phyloP scores from a whole-genome alignment of 257 asterid species.

The Solanum lycopersicoides region DNA sequence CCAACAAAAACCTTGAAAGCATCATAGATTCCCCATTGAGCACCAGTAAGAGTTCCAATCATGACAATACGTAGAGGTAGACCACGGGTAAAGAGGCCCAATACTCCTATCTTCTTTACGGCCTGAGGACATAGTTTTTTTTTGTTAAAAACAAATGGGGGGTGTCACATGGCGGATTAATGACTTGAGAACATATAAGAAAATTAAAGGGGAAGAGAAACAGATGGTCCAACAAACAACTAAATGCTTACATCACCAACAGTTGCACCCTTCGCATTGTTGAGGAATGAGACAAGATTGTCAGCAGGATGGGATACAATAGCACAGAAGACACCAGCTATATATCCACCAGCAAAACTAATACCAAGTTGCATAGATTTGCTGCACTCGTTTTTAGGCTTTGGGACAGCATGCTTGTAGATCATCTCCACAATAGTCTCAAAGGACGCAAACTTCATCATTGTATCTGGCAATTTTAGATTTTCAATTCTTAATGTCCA shows the following conservation, averaged over 20 bases:
- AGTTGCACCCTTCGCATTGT: conserved; percentile 88
- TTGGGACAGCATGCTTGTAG: conserved; percentile 70
- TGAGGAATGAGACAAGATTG: conserved; percentile 86
- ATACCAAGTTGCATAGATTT: conserved; percentile 72
- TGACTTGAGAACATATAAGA: background rate
- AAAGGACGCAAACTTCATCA: conserved; percentile 91
- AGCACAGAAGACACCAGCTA: conserved; percentile 86
- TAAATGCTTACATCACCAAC: conserved; percentile 65
- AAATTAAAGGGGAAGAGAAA: background rate
- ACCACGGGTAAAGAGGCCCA: conserved; percentile 81
- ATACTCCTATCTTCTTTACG: conserved; percentile 62
- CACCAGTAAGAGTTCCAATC: conserved; percentile 98
- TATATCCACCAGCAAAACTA: conserved; percentile 83
- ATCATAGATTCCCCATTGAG: conserved; percentile 97
- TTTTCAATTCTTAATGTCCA: background rate
- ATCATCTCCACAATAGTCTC: conserved; percentile 69
- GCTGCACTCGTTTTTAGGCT: conserved; percentile 71
- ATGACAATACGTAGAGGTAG: conserved; percentile 92
- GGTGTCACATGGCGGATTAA: background rate
- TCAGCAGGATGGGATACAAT: conserved; percentile 87
- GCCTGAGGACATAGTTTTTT: conserved; percentile 29
- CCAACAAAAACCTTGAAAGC: conserved; percentile 92
- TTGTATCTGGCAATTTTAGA: conserved; percentile 53
- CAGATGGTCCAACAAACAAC: background rate
- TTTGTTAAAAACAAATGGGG: background rate